phyloP scores from a whole-genome alignment of 306 rosid genomes.

The Acacia confusa region DNA sequence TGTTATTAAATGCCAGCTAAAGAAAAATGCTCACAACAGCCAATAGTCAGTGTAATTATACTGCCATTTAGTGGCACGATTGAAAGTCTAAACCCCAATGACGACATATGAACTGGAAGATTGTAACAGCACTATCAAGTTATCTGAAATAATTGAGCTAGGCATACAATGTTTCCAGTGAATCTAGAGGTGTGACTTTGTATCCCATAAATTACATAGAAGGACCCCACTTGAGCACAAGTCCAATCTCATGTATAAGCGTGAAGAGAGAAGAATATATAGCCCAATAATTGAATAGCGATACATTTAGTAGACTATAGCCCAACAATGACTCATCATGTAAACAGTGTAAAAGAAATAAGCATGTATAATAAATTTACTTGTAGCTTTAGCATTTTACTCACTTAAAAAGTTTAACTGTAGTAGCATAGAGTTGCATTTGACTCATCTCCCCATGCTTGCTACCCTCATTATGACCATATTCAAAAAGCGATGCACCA shows the following conservation, averaged over 20 bases:
- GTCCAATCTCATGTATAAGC: slow-evolving; percentile 11
- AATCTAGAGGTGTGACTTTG: not conserved
- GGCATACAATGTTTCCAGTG: not conserved
- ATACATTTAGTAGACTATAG: not conserved
- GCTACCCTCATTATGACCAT: slow-evolving; percentile 49
- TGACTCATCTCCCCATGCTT: slow-evolving; percentile 62
- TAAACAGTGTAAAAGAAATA: not conserved
- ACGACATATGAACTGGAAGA: not conserved
- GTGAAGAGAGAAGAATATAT: not conserved
- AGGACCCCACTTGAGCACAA: slow-evolving; percentile 7
- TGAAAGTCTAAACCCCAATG: not conserved
- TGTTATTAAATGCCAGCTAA: slow-evolving; percentile 22
- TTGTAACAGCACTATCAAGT: slow-evolving; percentile 8
- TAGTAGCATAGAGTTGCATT: slow-evolving; percentile 56
- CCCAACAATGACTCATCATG: not conserved
- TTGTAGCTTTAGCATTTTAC: slow-evolving; percentile 21
- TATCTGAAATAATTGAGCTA: not conserved
- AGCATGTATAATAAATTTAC: slow-evolving; percentile 8
- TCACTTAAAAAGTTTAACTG: slow-evolving; percentile 81
- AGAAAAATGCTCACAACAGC: slow-evolving; percentile 1
- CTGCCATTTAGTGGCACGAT: slow-evolving; percentile 18
- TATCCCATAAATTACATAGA: slow-evolving; percentile 1
- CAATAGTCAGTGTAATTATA: slow-evolving; percentile 5
- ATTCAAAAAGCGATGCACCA: slow-evolving; percentile 69
- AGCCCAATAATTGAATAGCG: slow-evolving; percentile 9